phyloP scores from a whole-genome alignment of 306 rosid genomes.

The Oxytropis ochrocephala region DNA sequence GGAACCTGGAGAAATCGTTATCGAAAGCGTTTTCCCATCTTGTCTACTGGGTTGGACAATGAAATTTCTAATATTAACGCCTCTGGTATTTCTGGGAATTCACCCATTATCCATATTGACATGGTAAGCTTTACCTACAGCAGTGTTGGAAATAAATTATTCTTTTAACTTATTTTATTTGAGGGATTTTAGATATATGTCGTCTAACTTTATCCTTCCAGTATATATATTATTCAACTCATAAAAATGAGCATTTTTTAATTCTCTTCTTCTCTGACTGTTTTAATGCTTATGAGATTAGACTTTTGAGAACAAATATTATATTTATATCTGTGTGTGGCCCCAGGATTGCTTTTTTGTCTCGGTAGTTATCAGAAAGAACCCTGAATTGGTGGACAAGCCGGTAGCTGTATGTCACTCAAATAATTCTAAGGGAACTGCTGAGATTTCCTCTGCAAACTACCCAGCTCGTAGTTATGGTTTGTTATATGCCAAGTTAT shows the following conservation, averaged over 20 bases:
- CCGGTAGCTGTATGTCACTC: conserved; percentile 96
- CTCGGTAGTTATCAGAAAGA: conserved; percentile 72
- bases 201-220: conserved; percentile 5
- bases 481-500: conserved; percentile 32
- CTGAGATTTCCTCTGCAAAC: conserved; percentile 96
- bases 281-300: conserved; percentile 25
- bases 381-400: conserved; percentile 57
- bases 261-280: neutral
- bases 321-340: conserved; percentile 15
- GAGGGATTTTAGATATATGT: neutral
- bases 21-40: conserved; percentile 57
- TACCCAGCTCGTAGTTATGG: conserved; percentile 94
- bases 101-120: conserved; percentile 68
- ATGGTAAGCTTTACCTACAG: conserved; percentile 48
- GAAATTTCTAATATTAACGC: conserved; percentile 29
- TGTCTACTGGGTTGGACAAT: conserved; percentile 34
- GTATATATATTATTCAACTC: neutral
- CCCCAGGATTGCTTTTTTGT: conserved; percentile 93
- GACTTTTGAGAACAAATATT: conserved; percentile 5
- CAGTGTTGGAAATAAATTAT: conserved; percentile 13
- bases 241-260: neutral
- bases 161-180: conserved; percentile 6
- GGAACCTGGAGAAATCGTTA: conserved; percentile 95
- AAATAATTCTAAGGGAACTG: conserved; percentile 77
- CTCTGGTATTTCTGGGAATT: conserved; percentile 25